Conservation (phyloP, 164 flowering plant genomes). For the Umbellularia californica region DNA sequence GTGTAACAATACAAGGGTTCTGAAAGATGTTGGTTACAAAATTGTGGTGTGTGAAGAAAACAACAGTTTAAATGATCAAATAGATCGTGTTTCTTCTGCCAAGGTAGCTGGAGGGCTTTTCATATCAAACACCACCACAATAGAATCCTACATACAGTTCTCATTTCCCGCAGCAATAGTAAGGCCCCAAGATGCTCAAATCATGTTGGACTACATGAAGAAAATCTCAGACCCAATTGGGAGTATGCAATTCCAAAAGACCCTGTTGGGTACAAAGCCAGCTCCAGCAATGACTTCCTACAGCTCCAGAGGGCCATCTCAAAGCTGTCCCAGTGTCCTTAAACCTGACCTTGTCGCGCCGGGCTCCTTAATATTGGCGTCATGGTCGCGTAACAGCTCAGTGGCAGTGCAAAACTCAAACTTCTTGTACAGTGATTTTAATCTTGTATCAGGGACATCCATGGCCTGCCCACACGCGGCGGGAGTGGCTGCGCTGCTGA, state of each 20-base stretch:
- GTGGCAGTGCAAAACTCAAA: constrained; percentile 6
- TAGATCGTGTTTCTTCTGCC: constrained; percentile 15
- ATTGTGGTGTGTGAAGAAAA: constrained; percentile 20
- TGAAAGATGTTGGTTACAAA: constrained; percentile 28
- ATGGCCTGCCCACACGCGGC: constrained; percentile 68
- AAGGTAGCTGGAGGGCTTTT: constrained; percentile 43
- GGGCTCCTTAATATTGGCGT: constrained; percentile 42
- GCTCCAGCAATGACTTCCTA: constrained; percentile 53
- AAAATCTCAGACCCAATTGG: constrained; percentile 25
- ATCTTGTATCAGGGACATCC: constrained; percentile 59
- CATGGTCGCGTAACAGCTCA: constrained; percentile 38
- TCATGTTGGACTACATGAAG: constrained; percentile 30
- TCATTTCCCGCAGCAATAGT: constrained; percentile 39
- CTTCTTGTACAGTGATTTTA: constrained; percentile 30
- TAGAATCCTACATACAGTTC: constrained; percentile 22
- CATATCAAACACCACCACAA: constrained; percentile 30
- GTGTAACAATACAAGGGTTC: background rate
- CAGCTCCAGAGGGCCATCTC: constrained; percentile 45
- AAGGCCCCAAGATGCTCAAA: constrained; percentile 24
- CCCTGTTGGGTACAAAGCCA: constrained; percentile 34
- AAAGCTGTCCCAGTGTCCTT: constrained; percentile 39
- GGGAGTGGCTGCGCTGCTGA: constrained; percentile 57
- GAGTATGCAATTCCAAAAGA: constrained; percentile 30
- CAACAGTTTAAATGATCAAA: constrained; percentile 24
- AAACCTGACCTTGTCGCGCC: constrained; percentile 71